phyloP scores from a whole-genome alignment of 73 alveolate genomes.

The Paraurostyla sp. region DNA sequence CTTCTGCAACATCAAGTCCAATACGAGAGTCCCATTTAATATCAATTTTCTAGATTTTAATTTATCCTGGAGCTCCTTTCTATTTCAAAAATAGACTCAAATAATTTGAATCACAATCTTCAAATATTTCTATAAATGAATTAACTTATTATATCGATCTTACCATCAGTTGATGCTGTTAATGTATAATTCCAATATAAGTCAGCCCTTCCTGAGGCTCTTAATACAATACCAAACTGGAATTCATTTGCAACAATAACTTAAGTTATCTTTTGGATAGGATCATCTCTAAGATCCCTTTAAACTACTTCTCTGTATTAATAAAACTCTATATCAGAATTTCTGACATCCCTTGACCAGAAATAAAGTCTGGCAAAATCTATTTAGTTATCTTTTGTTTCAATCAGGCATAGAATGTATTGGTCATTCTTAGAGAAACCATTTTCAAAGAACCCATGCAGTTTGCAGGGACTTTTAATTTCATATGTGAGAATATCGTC shows the following conservation, averaged over 20 bases:
- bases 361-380: conserved; percentile 15
- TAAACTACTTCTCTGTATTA: conserved; percentile 44
- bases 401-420: conserved; percentile 10
- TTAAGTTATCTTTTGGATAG: background rate
- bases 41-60: background rate
- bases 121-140: background rate
- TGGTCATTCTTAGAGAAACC: background rate
- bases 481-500: conserved; percentile 18
- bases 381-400: conserved; percentile 32
- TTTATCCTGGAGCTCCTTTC: background rate
- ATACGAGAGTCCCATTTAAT: conserved; percentile 44
- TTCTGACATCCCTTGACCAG: background rate
- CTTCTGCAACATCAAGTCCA: conserved; percentile 25
- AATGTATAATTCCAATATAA: conserved; percentile 37
- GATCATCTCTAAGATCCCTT: conserved; percentile 27
- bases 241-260: background rate
- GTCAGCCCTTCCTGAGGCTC: conserved; percentile 45
- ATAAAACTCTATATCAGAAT: background rate
- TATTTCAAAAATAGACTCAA: conserved; percentile 3
- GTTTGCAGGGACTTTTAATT: background rate
- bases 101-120: background rate
- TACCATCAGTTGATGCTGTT: background rate
- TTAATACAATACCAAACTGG: conserved; percentile 20
- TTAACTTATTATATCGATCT: background rate
- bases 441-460: conserved; percentile 52